Percentiles rank a stretch among this genome's conserved stretches.
Evolutionary conservation across 2,329 filamentous ascomycete species (phyloP).

Genomic region (Ceratocystis ficicola): DNA sequence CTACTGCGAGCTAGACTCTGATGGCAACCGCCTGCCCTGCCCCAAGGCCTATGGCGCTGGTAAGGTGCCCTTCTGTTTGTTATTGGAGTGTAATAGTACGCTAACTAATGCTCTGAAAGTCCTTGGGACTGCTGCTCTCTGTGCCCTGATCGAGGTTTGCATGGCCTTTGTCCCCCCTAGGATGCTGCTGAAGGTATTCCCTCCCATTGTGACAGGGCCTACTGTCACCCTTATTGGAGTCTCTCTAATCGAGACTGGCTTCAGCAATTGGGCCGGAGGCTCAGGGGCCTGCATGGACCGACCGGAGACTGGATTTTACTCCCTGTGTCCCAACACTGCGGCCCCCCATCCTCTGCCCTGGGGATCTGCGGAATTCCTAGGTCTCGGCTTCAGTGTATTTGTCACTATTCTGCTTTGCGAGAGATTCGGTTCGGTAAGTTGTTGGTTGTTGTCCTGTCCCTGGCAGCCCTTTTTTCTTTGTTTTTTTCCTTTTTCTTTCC

Average conservation of each 20-base stretch:
- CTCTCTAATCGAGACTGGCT: constrained; percentile 56
- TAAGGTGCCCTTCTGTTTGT: constrained; percentile 8
- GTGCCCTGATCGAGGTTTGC: constrained; percentile 56
- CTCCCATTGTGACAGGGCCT: constrained; percentile 61
- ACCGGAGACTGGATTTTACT: constrained; percentile 44
- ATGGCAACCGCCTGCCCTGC: constrained; percentile 58
- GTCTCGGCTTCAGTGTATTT: constrained; percentile 68
- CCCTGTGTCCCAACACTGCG: constrained; percentile 51
- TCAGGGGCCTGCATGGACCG: constrained; percentile 44
- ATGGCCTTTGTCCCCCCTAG: constrained; percentile 63
- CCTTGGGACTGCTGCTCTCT: constrained; percentile 55
- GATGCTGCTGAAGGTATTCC: constrained; percentile 60
- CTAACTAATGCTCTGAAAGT: constrained; percentile 37
- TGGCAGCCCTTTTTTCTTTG: not conserved
- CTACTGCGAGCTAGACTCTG: constrained; percentile 46
- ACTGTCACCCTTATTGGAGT: constrained; percentile 62
- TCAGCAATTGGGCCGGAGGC: constrained; percentile 69
- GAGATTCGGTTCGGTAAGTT: constrained; percentile 51
- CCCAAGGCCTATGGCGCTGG: constrained; percentile 59
- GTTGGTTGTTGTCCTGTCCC: not conserved
- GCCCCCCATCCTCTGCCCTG: constrained; percentile 63
- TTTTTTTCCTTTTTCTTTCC: not conserved
- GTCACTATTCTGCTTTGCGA: constrained; percentile 68
- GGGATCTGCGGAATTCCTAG: constrained; percentile 68
- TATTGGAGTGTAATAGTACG: constrained; percentile 41